Evolutionary conservation across 208 protist species (phyloP).

Genomic region (Trypanosoma scelopori): DNA sequence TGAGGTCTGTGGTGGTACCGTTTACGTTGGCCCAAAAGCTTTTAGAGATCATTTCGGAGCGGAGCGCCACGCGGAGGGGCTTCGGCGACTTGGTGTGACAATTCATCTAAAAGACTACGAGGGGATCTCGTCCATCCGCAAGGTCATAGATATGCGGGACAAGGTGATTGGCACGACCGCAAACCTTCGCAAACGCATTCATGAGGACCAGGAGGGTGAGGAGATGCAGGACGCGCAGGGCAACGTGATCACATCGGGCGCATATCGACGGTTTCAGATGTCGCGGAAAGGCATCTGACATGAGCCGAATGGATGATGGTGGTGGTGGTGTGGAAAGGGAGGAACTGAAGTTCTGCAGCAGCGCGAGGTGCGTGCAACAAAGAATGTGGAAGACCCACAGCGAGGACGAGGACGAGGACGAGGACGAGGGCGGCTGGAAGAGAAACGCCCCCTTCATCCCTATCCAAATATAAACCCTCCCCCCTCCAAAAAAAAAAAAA

Average conservation of each 20-base stretch:
- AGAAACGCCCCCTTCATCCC: too few species aligned
- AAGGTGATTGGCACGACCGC: slow-evolving; percentile 29
- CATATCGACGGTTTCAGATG: slow-evolving; percentile 61
- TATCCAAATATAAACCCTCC: too few species aligned
- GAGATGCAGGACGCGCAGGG: slow-evolving; percentile 83
- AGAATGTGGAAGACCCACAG: too few species aligned
- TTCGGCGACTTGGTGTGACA: slow-evolving; percentile 73
- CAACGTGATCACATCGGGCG: slow-evolving; percentile 71
- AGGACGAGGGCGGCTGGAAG: too few species aligned
- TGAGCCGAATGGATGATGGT: too few species aligned
- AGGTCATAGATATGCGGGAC: slow-evolving; percentile 78
- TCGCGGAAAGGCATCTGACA: slow-evolving; percentile 20
- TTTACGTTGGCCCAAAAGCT: slow-evolving; percentile 84
- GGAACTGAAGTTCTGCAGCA: too few species aligned
- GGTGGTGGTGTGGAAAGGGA: too few species aligned
- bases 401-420: too few species aligned
- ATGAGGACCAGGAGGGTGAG: slow-evolving; percentile 72
- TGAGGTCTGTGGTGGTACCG: slow-evolving; percentile 85
- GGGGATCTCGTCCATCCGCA: slow-evolving; percentile 72
- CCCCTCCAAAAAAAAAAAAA: too few species aligned
- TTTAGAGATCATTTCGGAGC: slow-evolving; percentile 86
- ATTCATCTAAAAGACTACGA: slow-evolving; percentile 70
- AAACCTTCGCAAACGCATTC: slow-evolving; percentile 58
- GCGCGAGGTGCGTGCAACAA: too few species aligned
- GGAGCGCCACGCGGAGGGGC: slow-evolving; percentile 79